phyloP scores from a whole-genome alignment of 176 grass and related monocot species.

The Typha latifolia region DNA sequence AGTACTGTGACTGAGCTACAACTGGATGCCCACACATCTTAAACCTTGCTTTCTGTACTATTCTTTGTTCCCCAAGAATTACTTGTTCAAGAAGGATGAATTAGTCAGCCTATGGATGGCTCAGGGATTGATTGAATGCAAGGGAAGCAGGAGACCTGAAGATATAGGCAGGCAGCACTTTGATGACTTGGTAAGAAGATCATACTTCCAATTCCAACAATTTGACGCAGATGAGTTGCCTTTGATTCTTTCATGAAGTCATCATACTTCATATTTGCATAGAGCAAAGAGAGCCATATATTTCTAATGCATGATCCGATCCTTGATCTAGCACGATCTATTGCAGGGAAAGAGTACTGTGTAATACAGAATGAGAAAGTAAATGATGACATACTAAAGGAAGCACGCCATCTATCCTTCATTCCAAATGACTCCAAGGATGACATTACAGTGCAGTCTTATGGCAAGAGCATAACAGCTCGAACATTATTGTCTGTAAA shows the following conservation, averaged over 20 bases:
- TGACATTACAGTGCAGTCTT: not conserved
- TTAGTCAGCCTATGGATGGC: constrained; percentile 40
- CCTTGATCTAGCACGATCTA: constrained; percentile 33
- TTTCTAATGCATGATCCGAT: constrained; percentile 34
- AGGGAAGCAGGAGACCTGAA: constrained; percentile 8
- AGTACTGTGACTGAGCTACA: constrained; percentile 36
- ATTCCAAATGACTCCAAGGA: not conserved
- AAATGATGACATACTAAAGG: not conserved
- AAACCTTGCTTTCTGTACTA: constrained; percentile 38
- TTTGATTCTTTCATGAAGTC: no score
- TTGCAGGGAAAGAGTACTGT: constrained; percentile 3
- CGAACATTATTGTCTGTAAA: not conserved
- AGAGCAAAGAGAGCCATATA: not conserved
- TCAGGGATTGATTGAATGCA: constrained; percentile 24
- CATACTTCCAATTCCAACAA: constrained; percentile 7
- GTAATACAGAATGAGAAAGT: not conserved
- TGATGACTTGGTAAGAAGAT: constrained; percentile 29
- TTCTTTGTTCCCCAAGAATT: constrained; percentile 29
- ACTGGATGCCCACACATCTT: constrained; percentile 13
- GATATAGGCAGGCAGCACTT: constrained; percentile 18
- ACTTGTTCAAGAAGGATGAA: constrained; percentile 17
- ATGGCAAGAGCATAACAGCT: not conserved
- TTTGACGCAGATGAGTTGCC: no score
- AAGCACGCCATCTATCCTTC: constrained; percentile 3
- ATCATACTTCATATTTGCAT: not conserved